Conservation (phyloP, 345 rosid species). For the Theobroma cacao region DNA sequence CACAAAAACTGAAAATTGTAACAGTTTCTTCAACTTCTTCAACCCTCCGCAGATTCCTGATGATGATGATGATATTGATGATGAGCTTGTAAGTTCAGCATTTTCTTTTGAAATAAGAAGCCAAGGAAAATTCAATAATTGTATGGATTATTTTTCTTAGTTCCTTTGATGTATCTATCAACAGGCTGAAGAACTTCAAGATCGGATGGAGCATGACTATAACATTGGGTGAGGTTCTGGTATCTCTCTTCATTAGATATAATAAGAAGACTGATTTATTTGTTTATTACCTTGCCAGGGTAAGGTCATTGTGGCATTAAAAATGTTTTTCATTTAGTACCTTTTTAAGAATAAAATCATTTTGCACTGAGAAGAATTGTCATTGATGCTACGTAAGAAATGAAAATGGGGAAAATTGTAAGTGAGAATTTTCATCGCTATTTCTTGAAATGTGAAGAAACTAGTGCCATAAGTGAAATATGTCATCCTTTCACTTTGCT, state of each 20-base stretch:
- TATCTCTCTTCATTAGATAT: background rate
- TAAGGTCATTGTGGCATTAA: background rate
- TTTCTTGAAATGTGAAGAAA: background rate
- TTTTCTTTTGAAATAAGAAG: background rate
- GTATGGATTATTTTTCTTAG: conserved; percentile 1
- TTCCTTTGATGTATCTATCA: background rate
- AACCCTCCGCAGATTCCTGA: conserved; percentile 93
- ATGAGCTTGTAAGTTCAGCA: conserved; percentile 59
- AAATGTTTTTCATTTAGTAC: background rate
- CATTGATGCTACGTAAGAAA: background rate
- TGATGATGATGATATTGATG: conserved; percentile 83
- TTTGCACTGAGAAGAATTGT: background rate
- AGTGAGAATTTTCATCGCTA: background rate
- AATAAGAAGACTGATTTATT: conserved; percentile 5
- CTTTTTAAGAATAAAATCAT: background rate
- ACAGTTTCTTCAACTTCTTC: conserved; percentile 94
- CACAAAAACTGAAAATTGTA: conserved; percentile 83
- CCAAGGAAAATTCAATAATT: background rate
- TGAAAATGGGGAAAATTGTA: background rate
- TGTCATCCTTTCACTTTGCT: background rate
- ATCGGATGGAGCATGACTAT: conserved; percentile 94
- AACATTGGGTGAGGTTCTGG: conserved; percentile 68
- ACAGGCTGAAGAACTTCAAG: conserved; percentile 94
- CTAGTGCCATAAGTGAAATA: background rate
- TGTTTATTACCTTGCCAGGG: background rate